Evolutionary conservation across 2,329 filamentous ascomycete genomes (phyloP), one percentile per base, ranked within the genome.

Genomic region (Lasiodiplodia theobromae): DNA sequence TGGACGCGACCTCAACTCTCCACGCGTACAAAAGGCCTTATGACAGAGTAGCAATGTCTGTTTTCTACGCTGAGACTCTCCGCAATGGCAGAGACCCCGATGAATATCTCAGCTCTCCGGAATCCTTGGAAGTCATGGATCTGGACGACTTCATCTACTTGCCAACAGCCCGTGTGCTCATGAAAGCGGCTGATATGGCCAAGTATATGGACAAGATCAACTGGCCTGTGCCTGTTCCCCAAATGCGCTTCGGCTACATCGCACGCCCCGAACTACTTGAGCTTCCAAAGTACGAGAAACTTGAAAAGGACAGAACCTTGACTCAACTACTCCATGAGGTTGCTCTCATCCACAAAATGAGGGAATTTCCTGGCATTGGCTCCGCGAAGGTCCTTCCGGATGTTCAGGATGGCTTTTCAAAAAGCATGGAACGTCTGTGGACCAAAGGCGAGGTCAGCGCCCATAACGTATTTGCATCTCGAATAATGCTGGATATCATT

Each of bases 1-100:
- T 56, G 8, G 52, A 56, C 25, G 52, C 52, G 1, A 56, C 31
- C 25, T 25, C 28, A 34, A 25, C 16, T 8, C 28, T 56, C 14
- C 16, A 37, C 14, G 2, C 25, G 11, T 56, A 34, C 16, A n/a
- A 11, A 34, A 16, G 25, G 25, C 14, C 28, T 56, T 34, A 53
- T 28, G 23, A 53, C 28, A n/a, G 14, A 28, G 34, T 37, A 18
- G 52, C 52, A 25, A 56, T 56, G 52, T 16, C 52, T 56, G 28
- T 56, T n/a, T 56, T 56, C 52, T 56, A 56, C 52, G 52, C 25
- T 6, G 52, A 56, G 25, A 56, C 23, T n/a, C 52, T 56, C 25
- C 52, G 28, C 52, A 56, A 56, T 28, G 52, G 25, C 52, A 56
- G 52, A 14, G 52, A 56, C 18, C 52, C 52, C 31, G 25, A 56